Percentiles rank a stretch among this genome's conserved stretches.
Conservation (phyloP, 140 eudicot genomes). For the Senecio squalidus region DNA sequence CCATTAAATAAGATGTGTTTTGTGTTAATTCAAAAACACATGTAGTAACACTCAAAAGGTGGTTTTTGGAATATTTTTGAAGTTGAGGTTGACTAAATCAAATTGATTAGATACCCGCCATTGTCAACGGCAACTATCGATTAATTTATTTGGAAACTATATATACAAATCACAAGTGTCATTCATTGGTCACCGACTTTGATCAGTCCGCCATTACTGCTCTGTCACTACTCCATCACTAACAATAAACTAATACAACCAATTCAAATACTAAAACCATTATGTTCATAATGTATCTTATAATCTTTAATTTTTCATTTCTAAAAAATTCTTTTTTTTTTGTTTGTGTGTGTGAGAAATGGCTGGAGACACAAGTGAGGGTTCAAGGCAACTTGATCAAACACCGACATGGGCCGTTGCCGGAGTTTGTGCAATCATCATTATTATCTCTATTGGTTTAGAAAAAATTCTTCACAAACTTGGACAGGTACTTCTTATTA, state of each 20-base stretch:
- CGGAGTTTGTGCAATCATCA: conserved; percentile 60
- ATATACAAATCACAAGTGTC: background rate
- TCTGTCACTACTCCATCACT: conserved; percentile 33
- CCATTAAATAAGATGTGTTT: too few species aligned
- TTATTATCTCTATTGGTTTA: conserved; percentile 55
- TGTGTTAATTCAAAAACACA: too few species aligned
- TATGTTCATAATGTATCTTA: conserved; percentile 7
- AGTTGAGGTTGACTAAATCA: too few species aligned
- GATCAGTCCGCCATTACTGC: conserved; percentile 37
- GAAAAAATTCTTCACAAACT: conserved; percentile 66
- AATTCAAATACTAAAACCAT: background rate
- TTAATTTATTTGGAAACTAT: background rate
- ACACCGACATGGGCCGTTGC: conserved; percentile 95
- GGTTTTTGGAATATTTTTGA: too few species aligned
- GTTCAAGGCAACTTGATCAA: conserved; percentile 56
- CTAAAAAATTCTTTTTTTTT: background rate
- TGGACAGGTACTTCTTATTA: conserved; percentile 45
- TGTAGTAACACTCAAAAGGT: too few species aligned
- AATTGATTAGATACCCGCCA: too few species aligned
- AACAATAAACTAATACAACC: conserved; percentile 21
- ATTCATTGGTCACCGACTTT: conserved; percentile 21
- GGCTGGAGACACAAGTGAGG: conserved; percentile 41
- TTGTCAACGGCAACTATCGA: background rate
- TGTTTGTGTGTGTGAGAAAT: conserved; percentile 21
- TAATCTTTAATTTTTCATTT: too few species aligned